Evolutionary conservation across 1,139 yeast species (phyloP), one percentile per base, ranked within the genome.

Genomic region (Meyerozyma smithsonii): DNA sequence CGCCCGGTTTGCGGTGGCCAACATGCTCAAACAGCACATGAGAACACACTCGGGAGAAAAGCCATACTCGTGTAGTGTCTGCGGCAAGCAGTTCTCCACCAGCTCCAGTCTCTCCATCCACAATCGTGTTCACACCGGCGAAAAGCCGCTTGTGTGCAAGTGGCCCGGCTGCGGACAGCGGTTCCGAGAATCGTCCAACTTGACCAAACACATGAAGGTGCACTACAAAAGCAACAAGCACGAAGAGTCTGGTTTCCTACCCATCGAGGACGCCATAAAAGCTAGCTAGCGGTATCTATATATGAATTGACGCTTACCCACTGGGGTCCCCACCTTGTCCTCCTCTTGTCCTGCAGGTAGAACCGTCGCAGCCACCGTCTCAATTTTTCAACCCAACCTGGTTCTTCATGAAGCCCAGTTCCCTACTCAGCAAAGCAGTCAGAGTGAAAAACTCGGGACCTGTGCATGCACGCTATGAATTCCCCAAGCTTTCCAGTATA

Each of bases 11-110:
- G 84, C 87, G 8, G 83, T 81, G 18, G 82, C 79, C 35, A 58
- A 78, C 19, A 79, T 81, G 71, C 64, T 85, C 38, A 68, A 72
- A 37, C 89, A 82, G 72, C 98, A 92, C 63, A 57, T 77, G 53
- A 68, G 98, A 40, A 81, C 79, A 1, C 98, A 92, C 56, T 86
- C 96, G 0, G 98, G 97, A 5, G 97, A 77, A 44, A 75, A 72
- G 42, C 83, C 83, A 0, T 77, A 67, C 47, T 46, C 52, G 33
- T 77, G 83, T 51, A 52, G 58, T 4, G 55, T 57, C 4, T 77
- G 83, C 51, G 74, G 69, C 5, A 77, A 77, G 51, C 55, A 54
- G 26, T 77, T 77, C 55, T 76, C 79, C 28, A 77, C 82, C 5
- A 67, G 75, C 24, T 73, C 80, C 1, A 68, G 78, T 20, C 60